phyloP scores from a whole-genome alignment of 1,139 yeast species.

The Kodamaea suecica region DNA sequence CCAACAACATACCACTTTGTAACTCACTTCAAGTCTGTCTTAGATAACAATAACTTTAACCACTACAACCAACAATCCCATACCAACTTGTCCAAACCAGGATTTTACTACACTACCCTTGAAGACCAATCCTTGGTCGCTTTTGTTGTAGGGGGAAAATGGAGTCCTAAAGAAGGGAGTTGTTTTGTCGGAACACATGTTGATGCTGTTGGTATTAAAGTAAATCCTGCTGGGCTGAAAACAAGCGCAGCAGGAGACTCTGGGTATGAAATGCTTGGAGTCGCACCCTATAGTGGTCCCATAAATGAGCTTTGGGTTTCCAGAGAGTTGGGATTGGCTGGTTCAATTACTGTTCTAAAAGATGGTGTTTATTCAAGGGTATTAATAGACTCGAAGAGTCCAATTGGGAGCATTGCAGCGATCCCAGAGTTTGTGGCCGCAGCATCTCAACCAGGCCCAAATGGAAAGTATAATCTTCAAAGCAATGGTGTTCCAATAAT shows the following conservation, averaged over 20 bases:
- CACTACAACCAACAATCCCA: constrained; percentile 4
- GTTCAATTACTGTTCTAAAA: constrained; percentile 32
- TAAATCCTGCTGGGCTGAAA: constrained; percentile 31
- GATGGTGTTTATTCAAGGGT: constrained; percentile 23
- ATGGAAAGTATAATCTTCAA: constrained; percentile 37
- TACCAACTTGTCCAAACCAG: constrained; percentile 9
- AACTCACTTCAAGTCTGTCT: constrained; percentile 23
- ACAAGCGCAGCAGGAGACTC: constrained; percentile 18
- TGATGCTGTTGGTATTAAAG: constrained; percentile 39
- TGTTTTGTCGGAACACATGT: constrained; percentile 44
- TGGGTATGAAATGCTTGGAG: constrained; percentile 44
- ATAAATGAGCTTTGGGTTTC: constrained; percentile 39
- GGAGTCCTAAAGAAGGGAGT: constrained; percentile 38
- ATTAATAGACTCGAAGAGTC: constrained; percentile 28
- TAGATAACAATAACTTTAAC: constrained; percentile 29
- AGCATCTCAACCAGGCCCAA: constrained; percentile 41
- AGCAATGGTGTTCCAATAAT: constrained; percentile 44
- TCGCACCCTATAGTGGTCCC: constrained; percentile 43
- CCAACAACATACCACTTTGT: constrained; percentile 46
- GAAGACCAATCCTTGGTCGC: constrained; percentile 40
- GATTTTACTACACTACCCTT: constrained; percentile 31
- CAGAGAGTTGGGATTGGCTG: constrained; percentile 49
- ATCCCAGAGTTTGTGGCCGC: constrained; percentile 32
- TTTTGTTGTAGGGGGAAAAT: constrained; percentile 38
- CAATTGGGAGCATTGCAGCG: constrained; percentile 33